phyloP scores from a whole-genome alignment of 176 grass and related monocot genomes.

The Rhynchospora pubera region DNA sequence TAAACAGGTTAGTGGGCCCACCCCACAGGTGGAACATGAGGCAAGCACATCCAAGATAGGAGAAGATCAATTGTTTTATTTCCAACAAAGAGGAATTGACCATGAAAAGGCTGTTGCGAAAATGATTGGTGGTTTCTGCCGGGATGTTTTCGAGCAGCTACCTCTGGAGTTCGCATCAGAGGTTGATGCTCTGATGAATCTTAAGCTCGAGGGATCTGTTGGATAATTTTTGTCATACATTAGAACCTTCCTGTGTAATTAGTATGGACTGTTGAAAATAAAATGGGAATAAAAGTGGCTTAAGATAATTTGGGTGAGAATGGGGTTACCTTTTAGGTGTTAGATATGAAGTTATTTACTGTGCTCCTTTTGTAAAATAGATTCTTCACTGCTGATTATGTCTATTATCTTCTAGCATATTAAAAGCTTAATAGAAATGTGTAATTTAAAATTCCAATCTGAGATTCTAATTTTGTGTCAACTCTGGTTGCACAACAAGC shows the following conservation, averaged over 20 bases:
- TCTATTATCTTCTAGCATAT: background rate
- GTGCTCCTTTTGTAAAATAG: conserved; percentile 9
- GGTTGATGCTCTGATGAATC: conserved; percentile 87
- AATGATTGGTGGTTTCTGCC: conserved; percentile 97
- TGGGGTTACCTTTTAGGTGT: background rate
- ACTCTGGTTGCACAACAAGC: background rate
- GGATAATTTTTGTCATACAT: conserved; percentile 39
- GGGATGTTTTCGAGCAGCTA: conserved; percentile 77
- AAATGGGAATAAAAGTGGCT: conserved; percentile 5
- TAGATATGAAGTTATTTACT: background rate
- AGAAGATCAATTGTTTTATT: conserved; percentile 97
- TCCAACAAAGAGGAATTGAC: conserved; percentile 94
- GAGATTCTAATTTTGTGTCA: background rate
- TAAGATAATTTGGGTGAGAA: background rate
- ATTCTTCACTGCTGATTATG: conserved; percentile 16
- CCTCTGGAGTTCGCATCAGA: conserved; percentile 87
- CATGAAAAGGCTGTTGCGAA: conserved; percentile 90
- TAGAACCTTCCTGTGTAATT: background rate
- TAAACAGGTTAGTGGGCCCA: conserved; percentile 67
- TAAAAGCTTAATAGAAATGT: background rate
- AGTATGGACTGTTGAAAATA: conserved; percentile 10
- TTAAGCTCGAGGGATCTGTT: conserved; percentile 94
- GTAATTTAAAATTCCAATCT: background rate
- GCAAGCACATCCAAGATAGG: conserved; percentile 99
- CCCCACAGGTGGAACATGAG: conserved; percentile 77